Base-by-base conservation (phyloP, 192 early-diverging fungal genomes). In the Coemansia sp. region DNA sequence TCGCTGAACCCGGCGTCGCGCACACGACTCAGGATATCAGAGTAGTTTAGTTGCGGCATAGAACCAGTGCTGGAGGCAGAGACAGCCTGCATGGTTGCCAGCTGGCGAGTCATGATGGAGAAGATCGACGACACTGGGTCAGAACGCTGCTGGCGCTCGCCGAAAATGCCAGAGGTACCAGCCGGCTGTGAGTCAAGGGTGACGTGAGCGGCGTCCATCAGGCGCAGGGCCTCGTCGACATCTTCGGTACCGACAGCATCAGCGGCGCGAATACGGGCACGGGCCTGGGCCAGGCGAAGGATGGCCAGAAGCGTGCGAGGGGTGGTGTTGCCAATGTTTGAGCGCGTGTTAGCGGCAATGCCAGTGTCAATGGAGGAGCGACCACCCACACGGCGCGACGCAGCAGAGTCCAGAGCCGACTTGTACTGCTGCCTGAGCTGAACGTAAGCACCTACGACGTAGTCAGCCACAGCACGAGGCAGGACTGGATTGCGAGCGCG, bases 181-280 rank as follows among this genome's bases (percentile, higher is more conserved):
- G 74, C 62, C 7, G 83, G 79, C 36, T 81, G 85, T 46, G 87
- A 77, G 53, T 95, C 89, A 6, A 88, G 86, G 22, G 93, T 94
- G 33, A 92, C 87, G 76, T 99, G 97, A 60, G 93, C 93, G 7
- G 98, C 93, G 64, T 97, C 92, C 83, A 95, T 89, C 66, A 97
- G 78, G 10, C 95, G 88, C 80, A 97, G 78, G 7, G 93, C 93
- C 75, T 97, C 95, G 52, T 94, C 92, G 27, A 97, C 94, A 81
- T 97, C 94, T 36, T 82, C 87, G 52, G 86, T 74, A 12, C 81
- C 76, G 12, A 95, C 93, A 29, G 79, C 79, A 22, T 89, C 87
- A 22, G 88, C 84, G 58, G 90, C 89, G 15, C 94, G 88, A 34
- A 97, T 72, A 62, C 95, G 91, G 0, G 95, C 94, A 78, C 91